phyloP scores from a whole-genome alignment of 2,329 filamentous ascomycete species.

The Aspergillus quadricinctus region DNA sequence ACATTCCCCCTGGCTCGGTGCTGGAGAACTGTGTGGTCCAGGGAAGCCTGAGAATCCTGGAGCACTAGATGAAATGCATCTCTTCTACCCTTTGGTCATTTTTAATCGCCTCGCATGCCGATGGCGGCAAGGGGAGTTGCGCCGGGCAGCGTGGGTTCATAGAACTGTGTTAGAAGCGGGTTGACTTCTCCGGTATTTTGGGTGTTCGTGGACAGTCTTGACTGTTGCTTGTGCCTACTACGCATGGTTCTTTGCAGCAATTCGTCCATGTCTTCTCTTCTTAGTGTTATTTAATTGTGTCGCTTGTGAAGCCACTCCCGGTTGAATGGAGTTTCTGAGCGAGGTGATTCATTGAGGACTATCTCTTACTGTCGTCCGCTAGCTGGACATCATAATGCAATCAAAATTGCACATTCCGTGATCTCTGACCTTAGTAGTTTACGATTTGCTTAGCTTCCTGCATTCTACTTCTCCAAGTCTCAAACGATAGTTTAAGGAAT shows the following conservation, averaged over 20 bases:
- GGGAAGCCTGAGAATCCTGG: conserved; percentile 76
- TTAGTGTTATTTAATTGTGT: conserved; percentile 8
- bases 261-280: neutral
- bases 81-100: neutral
- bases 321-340: conserved; percentile 1
- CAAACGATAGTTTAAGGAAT: neutral
- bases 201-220: conserved; percentile 1
- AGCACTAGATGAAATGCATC: conserved; percentile 50
- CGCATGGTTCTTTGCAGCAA: neutral
- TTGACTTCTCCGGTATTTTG: conserved; percentile 7
- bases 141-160: conserved; percentile 8
- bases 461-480: neutral
- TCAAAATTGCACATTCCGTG: neutral
- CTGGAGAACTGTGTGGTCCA: conserved; percentile 99
- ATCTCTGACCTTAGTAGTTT: too few relatives aligned
- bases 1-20: conserved; percentile 92
- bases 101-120: neutral
- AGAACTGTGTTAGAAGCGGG: conserved; percentile 13
- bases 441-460: too few relatives aligned
- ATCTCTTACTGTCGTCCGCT: neutral
- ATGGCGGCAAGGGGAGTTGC: neutral
- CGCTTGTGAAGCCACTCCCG: conserved; percentile 3
- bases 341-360: neutral
- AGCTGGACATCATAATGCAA: neutral
- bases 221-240: conserved; percentile 1